Evolutionary conservation across 2,329 filamentous ascomycete species (phyloP), one percentile per base, ranked within the genome.

Genomic region (Cercospora sojina): DNA sequence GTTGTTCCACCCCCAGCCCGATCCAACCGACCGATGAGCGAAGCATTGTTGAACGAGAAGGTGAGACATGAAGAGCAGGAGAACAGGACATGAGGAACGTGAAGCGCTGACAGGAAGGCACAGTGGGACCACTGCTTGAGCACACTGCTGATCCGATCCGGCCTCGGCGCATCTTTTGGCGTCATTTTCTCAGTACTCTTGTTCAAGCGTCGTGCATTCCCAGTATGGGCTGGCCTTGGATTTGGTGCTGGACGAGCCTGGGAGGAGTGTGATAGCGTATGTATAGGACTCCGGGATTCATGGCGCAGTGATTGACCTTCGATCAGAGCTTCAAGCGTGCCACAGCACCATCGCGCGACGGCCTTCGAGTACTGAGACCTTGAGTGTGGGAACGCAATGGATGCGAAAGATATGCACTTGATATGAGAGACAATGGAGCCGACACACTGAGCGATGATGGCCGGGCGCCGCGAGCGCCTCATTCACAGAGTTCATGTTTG

Each of bases 71-170:
- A 51, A 27, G 47, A 23, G 23, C 41, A 13, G n/a, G 27, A 51
- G 29, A 23, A 29, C 13, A n/a, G 25, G 27, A 53, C 47, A 20
- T 20, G 5, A 53, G 8, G 18, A 25, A 16, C 25, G 27, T 9
- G 47, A 18, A 35, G 43, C 31, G 20, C 18, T 27, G 58, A 64
- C 62, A 69, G 72, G 74, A 68, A 79, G 72, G 31, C 64, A n/a
- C 41, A 99, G 95, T 99, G 95, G 95, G 95, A 99, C 81, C 94
- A 91, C 83, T 97, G 95, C 83, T 89, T 99, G 75, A 98, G 95
- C 75, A 97, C 96, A 78, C 88, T 97, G 81, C 88, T 99, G 79
- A 96, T 99, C 85, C 93, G 96, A 82, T 98, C 94, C 72, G 90
- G 91, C 64, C 90, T 99, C 80, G 95, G 95, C 77, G 91, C 98